Evolutionary conservation across 352 stramenopile species (phyloP).

Genomic region (Phytophthora pinifolia): DNA sequence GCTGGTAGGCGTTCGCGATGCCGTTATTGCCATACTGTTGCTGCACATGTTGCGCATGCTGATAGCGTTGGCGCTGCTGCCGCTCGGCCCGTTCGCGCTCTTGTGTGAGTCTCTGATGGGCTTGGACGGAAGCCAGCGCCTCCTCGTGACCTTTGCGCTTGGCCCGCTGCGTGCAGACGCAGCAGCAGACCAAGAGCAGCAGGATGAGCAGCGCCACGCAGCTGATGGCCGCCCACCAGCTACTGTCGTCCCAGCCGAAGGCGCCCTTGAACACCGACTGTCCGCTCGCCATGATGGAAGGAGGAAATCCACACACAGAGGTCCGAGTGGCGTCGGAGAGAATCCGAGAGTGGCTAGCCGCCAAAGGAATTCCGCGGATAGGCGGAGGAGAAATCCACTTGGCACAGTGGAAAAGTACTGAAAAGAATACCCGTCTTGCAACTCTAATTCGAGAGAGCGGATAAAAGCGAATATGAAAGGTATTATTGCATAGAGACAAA

Average conservation of each 20-base stretch:
- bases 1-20: slow-evolving; percentile 33
- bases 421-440: neutral
- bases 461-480: no score
- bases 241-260: slow-evolving; percentile 77
- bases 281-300: slow-evolving; percentile 30
- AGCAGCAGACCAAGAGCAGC: slow-evolving; percentile 70
- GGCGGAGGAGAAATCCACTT: neutral
- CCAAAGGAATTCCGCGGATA: no score
- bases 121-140: slow-evolving; percentile 57
- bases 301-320: neutral
- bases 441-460: no score
- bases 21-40: slow-evolving; percentile 20
- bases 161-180: slow-evolving; percentile 74
- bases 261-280: slow-evolving; percentile 73
- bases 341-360: slow-evolving; percentile 5
- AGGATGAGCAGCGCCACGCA: slow-evolving; percentile 65
- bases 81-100: slow-evolving; percentile 35
- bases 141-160: slow-evolving; percentile 79
- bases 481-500: no score
- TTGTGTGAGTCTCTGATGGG: slow-evolving; percentile 48
- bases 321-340: neutral
- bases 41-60: slow-evolving; percentile 45
- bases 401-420: neutral
- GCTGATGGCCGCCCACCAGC: slow-evolving; percentile 74
- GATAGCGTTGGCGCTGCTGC: slow-evolving; percentile 50